These are phyloP conservation scores for Phaeomoniella chlamydospora DNA, from an alignment of 2,329 filamentous ascomycete genomes.

Conservation along the genomic window DNA sequence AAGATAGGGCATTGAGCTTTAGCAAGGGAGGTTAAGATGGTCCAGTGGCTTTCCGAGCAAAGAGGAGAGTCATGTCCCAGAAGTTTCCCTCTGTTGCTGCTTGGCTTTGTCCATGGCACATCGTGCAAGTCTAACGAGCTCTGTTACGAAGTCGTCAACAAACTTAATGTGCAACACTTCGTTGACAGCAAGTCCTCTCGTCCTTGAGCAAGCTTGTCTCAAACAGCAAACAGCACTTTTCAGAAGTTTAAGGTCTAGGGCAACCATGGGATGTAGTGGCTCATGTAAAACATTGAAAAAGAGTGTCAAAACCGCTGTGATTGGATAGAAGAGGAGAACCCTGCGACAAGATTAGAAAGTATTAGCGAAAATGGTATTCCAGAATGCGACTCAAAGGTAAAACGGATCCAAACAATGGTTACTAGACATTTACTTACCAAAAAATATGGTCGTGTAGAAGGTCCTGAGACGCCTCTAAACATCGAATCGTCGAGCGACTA, in stretches of 20 bases:
- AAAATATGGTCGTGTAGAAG: too few relatives aligned
- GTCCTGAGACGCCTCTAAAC: too few relatives aligned
- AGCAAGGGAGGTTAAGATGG: too few relatives aligned
- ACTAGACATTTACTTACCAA: too few relatives aligned
- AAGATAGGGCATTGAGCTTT: too few relatives aligned
- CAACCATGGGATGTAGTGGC: constrained; percentile 27
- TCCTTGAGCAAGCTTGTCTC: not conserved
- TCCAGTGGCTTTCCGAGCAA: too few relatives aligned
- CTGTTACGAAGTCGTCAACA: constrained; percentile 28
- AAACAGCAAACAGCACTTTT: constrained; percentile 28
- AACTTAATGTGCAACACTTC: constrained; percentile 26
- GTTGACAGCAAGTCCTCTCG: constrained; percentile 18
- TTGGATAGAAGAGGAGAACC: constrained; percentile 42
- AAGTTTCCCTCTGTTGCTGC: too few relatives aligned
- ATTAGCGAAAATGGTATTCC: not conserved
- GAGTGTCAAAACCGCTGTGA: constrained; percentile 37
- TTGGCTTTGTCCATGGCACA: constrained; percentile 28
- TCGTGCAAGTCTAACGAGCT: constrained; percentile 27
- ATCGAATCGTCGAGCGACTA: constrained; percentile 35
- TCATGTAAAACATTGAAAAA: constrained; percentile 40
- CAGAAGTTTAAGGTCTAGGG: constrained; percentile 33
- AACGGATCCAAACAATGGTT: too few relatives aligned
- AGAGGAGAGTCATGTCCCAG: too few relatives aligned
- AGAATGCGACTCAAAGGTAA: too few relatives aligned
- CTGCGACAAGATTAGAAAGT: constrained; percentile 17